Percentiles rank a stretch among this genome's conserved stretches.
phyloP scores from a whole-genome alignment of 2,329 filamentous ascomycete species.

The Colletotrichum sp. region DNA sequence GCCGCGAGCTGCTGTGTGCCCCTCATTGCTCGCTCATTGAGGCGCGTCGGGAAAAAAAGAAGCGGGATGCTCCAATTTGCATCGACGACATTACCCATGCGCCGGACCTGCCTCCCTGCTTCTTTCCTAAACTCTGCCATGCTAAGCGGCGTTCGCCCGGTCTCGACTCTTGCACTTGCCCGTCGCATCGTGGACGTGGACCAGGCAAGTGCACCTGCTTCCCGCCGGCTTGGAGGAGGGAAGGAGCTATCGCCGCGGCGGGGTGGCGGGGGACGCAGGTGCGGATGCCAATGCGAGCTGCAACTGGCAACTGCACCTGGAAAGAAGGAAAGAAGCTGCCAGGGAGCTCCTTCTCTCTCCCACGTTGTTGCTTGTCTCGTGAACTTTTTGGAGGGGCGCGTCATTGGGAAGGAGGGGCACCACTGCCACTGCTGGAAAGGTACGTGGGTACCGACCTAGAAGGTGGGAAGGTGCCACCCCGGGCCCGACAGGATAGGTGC shows the following conservation, averaged over 20 bases:
- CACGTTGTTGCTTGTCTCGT: neutral
- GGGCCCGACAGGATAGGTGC: slow-evolving; percentile 7
- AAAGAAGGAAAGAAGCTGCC: neutral
- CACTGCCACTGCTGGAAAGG: neutral
- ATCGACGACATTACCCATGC: neutral
- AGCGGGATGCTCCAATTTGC: neutral
- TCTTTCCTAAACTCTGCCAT: neutral
- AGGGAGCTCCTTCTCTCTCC: neutral
- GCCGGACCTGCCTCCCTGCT: neutral
- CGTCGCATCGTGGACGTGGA: neutral
- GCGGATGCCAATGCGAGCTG: neutral
- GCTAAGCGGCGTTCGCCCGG: neutral
- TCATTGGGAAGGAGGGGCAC: neutral
- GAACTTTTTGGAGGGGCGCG: neutral
- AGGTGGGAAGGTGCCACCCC: neutral
- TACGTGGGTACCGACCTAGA: too few species aligned
- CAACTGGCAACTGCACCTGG: neutral
- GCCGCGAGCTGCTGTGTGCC: neutral
- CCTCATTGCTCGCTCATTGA: neutral
- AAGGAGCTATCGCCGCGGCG: neutral
- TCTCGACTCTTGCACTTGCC: neutral
- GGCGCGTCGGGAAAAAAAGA: neutral
- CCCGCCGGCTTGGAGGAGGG: neutral
- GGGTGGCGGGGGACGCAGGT: neutral
- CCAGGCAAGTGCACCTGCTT: neutral